These are phyloP conservation scores for Colletotrichum truncatum DNA, from an alignment of 2,329 filamentous ascomycete species.

Conservation along the genomic window DNA sequence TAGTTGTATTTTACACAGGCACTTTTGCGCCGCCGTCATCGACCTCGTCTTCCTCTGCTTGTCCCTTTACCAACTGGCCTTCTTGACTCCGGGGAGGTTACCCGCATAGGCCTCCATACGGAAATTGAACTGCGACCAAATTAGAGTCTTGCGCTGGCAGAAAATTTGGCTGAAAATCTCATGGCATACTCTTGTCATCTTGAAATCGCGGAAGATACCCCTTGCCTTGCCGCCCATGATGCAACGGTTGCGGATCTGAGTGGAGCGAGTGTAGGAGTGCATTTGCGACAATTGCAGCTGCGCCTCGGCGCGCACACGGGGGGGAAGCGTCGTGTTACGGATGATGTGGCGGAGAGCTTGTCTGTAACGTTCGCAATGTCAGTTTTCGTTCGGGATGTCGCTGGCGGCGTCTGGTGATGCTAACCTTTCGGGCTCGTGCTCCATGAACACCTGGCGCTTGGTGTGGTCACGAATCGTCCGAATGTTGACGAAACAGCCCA, in stretches of 20 bases:
- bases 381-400: not conserved
- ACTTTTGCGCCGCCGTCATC: not conserved
- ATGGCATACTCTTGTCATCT: conserved; percentile 84
- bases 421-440: conserved; percentile 89
- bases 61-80: conserved; percentile 86
- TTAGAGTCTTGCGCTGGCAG: no score
- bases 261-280: conserved; percentile 94
- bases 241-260: conserved; percentile 94
- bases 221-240: conserved; percentile 89
- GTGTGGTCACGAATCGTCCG: conserved; percentile 93
- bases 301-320: conserved; percentile 85
- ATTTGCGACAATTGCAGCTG: conserved; percentile 94
- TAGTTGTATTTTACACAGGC: conserved; percentile 15
- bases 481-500: conserved; percentile 88
- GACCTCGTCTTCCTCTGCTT: not conserved
- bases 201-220: conserved; percentile 93
- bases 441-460: conserved; percentile 91
- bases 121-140: conserved; percentile 81
- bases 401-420: not conserved
- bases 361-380: conserved; percentile 54
- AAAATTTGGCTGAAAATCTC: not conserved
- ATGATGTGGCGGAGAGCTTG: conserved; percentile 95
- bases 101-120: conserved; percentile 87
- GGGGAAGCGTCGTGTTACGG: conserved; percentile 87
- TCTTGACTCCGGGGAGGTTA: conserved; percentile 89